Percentiles rank a stretch among this genome's conserved stretches.
Evolutionary conservation across 2,329 filamentous ascomycete genomes (phyloP).

Genomic region (Monilinia laxa): DNA sequence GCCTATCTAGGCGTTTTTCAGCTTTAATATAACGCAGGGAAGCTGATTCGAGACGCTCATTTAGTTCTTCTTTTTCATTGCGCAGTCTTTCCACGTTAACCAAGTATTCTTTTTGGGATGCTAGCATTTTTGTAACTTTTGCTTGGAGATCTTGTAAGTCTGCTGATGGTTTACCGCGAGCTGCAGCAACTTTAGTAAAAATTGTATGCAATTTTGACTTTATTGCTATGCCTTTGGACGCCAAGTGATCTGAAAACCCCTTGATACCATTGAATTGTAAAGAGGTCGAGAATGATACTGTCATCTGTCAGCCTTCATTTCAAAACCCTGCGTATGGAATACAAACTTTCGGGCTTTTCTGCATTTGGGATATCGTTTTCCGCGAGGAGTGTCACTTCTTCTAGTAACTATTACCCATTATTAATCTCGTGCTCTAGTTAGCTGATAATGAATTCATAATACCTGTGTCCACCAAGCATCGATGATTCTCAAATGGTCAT

Average conservation of each 20-base stretch:
- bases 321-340: background rate
- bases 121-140: slow-evolving; percentile 72
- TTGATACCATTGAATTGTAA: slow-evolving; percentile 62
- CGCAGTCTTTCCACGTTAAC: slow-evolving; percentile 73
- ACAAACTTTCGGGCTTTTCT: slow-evolving; percentile 35
- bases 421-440: slow-evolving; percentile 16
- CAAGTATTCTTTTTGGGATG: slow-evolving; percentile 77
- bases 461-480: slow-evolving; percentile 96
- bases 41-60: slow-evolving; percentile 82
- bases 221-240: slow-evolving; percentile 72
- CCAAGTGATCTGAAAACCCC: slow-evolving; percentile 80
- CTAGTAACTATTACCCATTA: slow-evolving; percentile 51
- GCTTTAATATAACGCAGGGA: slow-evolving; percentile 91
- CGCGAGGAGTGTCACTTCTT: slow-evolving; percentile 62
- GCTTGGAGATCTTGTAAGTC: slow-evolving; percentile 72
- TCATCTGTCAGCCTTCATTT: slow-evolving; percentile 32
- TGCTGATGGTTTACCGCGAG: slow-evolving; percentile 57
- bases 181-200: slow-evolving; percentile 55
- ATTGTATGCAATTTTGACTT: slow-evolving; percentile 71
- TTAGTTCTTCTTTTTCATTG: slow-evolving; percentile 79
- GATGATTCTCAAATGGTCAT: slow-evolving; percentile 87
- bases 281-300: slow-evolving; percentile 58
- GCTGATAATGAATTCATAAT: slow-evolving; percentile 40
- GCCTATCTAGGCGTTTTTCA: slow-evolving; percentile 88
- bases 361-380: slow-evolving; percentile 50